phyloP scores from a whole-genome alignment of 2,329 filamentous ascomycete species.

The Aspergillus puulaauensis region DNA sequence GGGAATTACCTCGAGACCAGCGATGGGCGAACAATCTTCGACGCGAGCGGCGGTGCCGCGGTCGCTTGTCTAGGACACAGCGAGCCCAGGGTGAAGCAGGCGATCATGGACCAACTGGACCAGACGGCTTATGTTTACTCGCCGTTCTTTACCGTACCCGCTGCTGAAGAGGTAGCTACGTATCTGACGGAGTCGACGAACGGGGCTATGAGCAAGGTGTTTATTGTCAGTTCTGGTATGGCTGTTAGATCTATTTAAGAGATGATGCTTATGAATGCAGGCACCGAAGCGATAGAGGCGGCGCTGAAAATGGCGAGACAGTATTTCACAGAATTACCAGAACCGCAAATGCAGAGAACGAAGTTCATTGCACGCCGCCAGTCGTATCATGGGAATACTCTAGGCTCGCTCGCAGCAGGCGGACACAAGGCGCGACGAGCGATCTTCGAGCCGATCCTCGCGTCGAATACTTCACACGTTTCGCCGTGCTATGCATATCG shows the following conservation, averaged over 20 bases:
- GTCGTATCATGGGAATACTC: constrained; percentile 53
- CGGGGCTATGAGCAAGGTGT: constrained; percentile 19
- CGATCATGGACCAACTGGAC: constrained; percentile 43
- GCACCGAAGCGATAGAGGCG: constrained; percentile 47
- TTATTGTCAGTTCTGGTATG: constrained; percentile 23
- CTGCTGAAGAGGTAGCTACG: constrained; percentile 43
- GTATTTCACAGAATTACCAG: constrained; percentile 45
- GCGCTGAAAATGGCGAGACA: constrained; percentile 52
- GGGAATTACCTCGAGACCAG: constrained; percentile 43
- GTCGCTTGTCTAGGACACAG: constrained; percentile 51
- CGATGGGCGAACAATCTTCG: constrained; percentile 45
- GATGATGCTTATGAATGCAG: background rate
- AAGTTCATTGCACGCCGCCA: constrained; percentile 48
- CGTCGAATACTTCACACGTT: constrained; percentile 24
- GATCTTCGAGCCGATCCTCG: constrained; percentile 34
- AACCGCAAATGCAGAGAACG: constrained; percentile 35
- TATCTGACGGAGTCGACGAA: constrained; percentile 33
- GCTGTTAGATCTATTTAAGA: background rate
- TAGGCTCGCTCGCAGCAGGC: constrained; percentile 47
- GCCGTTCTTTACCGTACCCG: constrained; percentile 42
- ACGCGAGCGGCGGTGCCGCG: constrained; percentile 49
- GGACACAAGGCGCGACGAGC: constrained; percentile 33
- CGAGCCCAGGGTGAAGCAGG: constrained; percentile 42
- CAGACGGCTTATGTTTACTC: constrained; percentile 47
- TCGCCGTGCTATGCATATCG: constrained; percentile 40